Percentiles rank a stretch among this genome's conserved stretches.
phyloP scores from a whole-genome alignment of 345 rosid species.

The Raphanus sativus region DNA sequence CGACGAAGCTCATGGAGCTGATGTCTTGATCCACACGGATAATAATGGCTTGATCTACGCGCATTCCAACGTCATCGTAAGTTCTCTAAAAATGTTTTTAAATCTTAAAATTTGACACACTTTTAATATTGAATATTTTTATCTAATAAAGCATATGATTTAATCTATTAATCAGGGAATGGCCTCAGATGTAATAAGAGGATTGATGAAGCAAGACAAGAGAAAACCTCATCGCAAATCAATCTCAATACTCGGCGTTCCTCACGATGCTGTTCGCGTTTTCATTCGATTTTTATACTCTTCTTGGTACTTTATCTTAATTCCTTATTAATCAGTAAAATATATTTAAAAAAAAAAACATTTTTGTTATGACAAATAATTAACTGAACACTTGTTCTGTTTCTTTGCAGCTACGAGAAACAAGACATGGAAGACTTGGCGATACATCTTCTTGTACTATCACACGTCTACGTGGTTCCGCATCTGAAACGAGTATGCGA shows the following conservation, averaged over 20 bases:
- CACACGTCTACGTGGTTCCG: slow-evolving; percentile 72
- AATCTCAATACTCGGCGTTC: slow-evolving; percentile 69
- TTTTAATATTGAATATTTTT: no score
- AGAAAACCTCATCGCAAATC: slow-evolving; percentile 40
- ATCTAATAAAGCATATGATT: no score
- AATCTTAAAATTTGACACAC: no score
- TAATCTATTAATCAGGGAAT: slow-evolving; percentile 49
- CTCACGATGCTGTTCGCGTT: slow-evolving; percentile 68
- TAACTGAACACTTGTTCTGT: slow-evolving; percentile 13
- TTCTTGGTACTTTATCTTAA: slow-evolving; percentile 50
- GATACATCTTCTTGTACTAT: slow-evolving; percentile 64
- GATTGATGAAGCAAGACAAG: slow-evolving; percentile 65
- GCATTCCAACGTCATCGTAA: slow-evolving; percentile 74
- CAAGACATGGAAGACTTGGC: slow-evolving; percentile 69
- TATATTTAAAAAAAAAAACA: background rate
- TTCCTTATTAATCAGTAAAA: no score
- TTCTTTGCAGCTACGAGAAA: slow-evolving; percentile 58
- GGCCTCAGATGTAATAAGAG: slow-evolving; percentile 80
- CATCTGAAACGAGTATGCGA: slow-evolving; percentile 63
- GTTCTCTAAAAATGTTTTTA: slow-evolving; percentile 14
- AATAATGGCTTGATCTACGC: slow-evolving; percentile 57
- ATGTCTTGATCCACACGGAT: slow-evolving; percentile 57
- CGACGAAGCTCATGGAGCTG: slow-evolving; percentile 68
- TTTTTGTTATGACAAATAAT: background rate
- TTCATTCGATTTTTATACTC: slow-evolving; percentile 81